These are phyloP conservation scores for Pyricularia pennisetigena DNA, from an alignment of 2,329 filamentous ascomycete species.

Conservation along the genomic window DNA sequence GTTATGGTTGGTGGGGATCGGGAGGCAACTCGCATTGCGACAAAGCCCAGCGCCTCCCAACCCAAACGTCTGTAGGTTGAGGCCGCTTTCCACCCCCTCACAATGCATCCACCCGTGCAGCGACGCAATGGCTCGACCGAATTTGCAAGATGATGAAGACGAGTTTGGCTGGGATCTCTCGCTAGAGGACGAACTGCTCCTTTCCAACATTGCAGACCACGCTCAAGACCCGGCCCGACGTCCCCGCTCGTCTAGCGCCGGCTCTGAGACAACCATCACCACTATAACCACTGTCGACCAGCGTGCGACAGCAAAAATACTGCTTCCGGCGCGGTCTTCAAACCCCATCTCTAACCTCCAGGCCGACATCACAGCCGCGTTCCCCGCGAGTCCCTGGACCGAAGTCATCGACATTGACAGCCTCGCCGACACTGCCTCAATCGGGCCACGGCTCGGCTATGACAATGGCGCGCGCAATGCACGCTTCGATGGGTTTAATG, in stretches of 20 bases:
- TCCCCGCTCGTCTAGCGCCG: neutral
- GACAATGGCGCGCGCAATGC: constrained; percentile 5
- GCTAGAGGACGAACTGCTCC: constrained; percentile 32
- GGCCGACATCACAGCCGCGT: neutral
- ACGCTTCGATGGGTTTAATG: neutral
- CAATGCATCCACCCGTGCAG: neutral
- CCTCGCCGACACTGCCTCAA: neutral
- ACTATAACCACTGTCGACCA: neutral
- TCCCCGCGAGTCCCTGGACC: neutral
- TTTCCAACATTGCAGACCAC: constrained; percentile 17
- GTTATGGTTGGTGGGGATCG: neutral
- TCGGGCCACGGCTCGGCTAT: neutral
- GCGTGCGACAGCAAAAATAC: neutral
- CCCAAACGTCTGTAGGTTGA: neutral
- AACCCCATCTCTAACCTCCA: neutral
- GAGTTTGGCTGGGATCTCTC: constrained; percentile 38
- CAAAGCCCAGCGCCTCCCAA: neutral
- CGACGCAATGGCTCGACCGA: constrained; percentile 6
- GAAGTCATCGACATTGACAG: constrained; percentile 2
- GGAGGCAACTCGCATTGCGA: neutral
- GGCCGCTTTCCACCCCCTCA: neutral
- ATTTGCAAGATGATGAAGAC: constrained; percentile 22
- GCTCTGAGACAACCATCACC: constrained; percentile 2
- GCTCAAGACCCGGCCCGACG: neutral
- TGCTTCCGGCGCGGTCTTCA: neutral